Percentiles rank a stretch among this genome's conserved stretches.
Conservation (phyloP, 2,329 filamentous ascomycete species). For the Tetracladium maxilliforme region DNA sequence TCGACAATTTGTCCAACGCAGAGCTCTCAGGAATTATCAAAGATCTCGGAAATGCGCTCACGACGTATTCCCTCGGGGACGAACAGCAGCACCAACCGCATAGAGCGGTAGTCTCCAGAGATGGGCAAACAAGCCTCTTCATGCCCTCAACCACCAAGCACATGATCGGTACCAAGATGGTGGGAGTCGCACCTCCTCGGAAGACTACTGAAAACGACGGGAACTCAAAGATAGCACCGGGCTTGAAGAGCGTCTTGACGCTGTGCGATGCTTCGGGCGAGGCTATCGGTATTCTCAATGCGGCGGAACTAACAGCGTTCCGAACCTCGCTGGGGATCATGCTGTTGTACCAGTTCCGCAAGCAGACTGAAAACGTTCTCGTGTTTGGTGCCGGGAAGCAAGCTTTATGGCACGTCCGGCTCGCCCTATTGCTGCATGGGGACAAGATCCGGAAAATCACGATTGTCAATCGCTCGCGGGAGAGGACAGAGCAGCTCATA, state of each 20-base stretch:
- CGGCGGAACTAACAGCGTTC: constrained; percentile 64
- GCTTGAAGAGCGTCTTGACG: constrained; percentile 43
- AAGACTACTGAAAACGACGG: background rate
- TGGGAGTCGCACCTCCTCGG: constrained; percentile 3
- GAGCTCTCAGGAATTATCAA: constrained; percentile 37
- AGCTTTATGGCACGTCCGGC: constrained; percentile 86
- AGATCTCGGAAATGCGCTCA: constrained; percentile 33
- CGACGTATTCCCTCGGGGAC: constrained; percentile 45
- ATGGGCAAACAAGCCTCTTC: constrained; percentile 49
- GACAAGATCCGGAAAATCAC: constrained; percentile 62
- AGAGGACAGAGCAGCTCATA: too few species aligned
- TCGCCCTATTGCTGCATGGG: constrained; percentile 62
- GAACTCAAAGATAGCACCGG: constrained; percentile 1
- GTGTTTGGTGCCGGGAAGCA: constrained; percentile 84
- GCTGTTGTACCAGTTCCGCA: constrained; percentile 49
- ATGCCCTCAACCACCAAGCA: constrained; percentile 55
- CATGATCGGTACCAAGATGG: constrained; percentile 56
- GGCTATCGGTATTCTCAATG: constrained; percentile 55
- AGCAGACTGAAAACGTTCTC: constrained; percentile 57
- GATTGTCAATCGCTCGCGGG: constrained; percentile 70
- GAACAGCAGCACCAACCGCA: constrained; percentile 39
- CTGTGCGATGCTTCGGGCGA: constrained; percentile 48
- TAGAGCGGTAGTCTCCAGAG: constrained; percentile 30
- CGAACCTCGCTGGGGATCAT: constrained; percentile 62
- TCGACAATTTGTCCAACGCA: constrained; percentile 34